These are phyloP conservation scores for Diplodia scrobiculata DNA, from an alignment of 2,329 filamentous ascomycete species.

Conservation along the genomic window DNA sequence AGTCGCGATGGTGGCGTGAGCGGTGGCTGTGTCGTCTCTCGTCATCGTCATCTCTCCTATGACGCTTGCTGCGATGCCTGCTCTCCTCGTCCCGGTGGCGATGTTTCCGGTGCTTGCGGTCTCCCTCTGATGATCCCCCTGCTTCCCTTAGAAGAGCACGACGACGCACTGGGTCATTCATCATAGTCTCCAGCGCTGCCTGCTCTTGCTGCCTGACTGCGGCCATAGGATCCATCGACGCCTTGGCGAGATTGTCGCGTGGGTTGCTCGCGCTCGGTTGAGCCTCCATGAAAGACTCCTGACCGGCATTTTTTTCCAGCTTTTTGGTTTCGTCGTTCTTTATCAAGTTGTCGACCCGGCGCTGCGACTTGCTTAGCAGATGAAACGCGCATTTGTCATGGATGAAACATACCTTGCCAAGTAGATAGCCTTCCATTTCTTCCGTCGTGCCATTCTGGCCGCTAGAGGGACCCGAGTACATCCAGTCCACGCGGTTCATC, in stretches of 20 bases:
- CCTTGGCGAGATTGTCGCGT: conserved; percentile 80
- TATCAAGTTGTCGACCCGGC: conserved; percentile 83
- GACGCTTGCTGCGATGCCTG: conserved; percentile 26
- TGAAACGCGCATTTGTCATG: no score
- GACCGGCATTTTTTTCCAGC: conserved; percentile 55
- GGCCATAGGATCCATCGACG: conserved; percentile 85
- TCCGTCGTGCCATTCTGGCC: conserved; percentile 69
- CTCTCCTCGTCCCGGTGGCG: conserved; percentile 35
- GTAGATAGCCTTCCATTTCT: conserved; percentile 88
- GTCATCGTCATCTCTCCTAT: conserved; percentile 18
- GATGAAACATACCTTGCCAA: conserved; percentile 66
- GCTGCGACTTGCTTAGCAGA: conserved; percentile 33
- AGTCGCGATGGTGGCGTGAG: conserved; percentile 20
- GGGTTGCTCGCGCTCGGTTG: conserved; percentile 68
- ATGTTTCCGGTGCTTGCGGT: conserved; percentile 31
- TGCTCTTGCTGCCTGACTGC: conserved; percentile 88
- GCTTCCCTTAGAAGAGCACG: conserved; percentile 60
- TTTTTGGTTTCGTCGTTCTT: conserved; percentile 80
- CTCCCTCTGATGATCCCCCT: conserved; percentile 33
- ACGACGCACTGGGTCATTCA: conserved; percentile 72
- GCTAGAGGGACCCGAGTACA: conserved; percentile 85
- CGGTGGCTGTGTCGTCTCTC: conserved; percentile 23
- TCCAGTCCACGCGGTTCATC: conserved; percentile 89
- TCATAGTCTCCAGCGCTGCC: conserved; percentile 60
- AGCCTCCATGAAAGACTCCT: conserved; percentile 64